phyloP scores from a whole-genome alignment of 768 basidiomycete species.

The Candolleomyces aberdarensis region DNA sequence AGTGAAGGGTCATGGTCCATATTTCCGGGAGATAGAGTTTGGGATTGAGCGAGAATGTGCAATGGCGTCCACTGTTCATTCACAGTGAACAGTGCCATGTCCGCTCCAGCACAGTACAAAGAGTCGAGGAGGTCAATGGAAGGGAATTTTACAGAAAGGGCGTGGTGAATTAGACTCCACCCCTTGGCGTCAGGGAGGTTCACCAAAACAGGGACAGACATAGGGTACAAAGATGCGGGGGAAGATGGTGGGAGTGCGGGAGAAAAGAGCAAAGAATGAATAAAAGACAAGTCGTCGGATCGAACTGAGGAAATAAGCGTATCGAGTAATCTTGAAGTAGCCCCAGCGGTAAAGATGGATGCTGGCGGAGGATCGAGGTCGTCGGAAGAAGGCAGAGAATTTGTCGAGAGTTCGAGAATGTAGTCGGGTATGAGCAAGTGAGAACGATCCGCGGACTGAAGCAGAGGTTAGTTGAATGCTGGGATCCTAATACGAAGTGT shows the following conservation, averaged over 20 bases:
- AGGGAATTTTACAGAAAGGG: conserved; percentile 49
- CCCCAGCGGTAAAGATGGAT: conserved; percentile 39
- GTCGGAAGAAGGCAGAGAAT: conserved; percentile 35
- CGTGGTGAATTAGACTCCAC: conserved; percentile 71
- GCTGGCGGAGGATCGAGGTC: conserved; percentile 39
- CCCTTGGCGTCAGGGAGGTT: conserved; percentile 66
- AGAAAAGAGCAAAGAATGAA: conserved; percentile 56
- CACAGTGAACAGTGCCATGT: conserved; percentile 65
- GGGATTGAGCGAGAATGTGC: conserved; percentile 56
- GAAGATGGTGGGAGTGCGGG: conserved; percentile 37
- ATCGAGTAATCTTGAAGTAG: conserved; percentile 41
- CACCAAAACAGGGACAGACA: conserved; percentile 54
- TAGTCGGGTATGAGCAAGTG: conserved; percentile 32
- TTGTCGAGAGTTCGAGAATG: conserved; percentile 34
- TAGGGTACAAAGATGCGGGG: conserved; percentile 38
- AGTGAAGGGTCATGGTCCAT: conserved; percentile 36
- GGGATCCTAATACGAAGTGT: conserved; percentile 6
- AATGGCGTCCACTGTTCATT: conserved; percentile 64
- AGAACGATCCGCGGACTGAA: conserved; percentile 37
- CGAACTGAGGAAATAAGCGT: conserved; percentile 54
- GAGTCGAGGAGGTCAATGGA: conserved; percentile 64
- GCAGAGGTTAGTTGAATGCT: conserved; percentile 9
- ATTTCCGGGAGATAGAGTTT: conserved; percentile 28
- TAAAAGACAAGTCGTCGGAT: conserved; percentile 44
- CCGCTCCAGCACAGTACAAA: conserved; percentile 74